A percentile compares a stretch with the other conserved stretches of the same genome.
Evolutionary conservation across 2,329 filamentous ascomycete species (phyloP).

Genomic region (Aspergillus tanneri): DNA sequence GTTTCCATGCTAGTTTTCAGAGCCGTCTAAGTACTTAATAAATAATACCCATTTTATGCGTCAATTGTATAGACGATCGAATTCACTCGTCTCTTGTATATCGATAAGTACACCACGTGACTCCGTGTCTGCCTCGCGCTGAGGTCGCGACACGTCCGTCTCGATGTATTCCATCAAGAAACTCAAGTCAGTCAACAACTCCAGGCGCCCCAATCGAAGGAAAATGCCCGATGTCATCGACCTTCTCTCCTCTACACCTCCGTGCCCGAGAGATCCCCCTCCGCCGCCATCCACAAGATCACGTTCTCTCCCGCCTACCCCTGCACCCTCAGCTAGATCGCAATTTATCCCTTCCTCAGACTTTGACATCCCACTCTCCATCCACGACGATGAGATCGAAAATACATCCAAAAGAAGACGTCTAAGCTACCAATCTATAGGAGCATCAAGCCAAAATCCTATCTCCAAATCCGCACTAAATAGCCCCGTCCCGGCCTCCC

Average conservation of each 20-base stretch:
- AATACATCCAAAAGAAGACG: slow-evolving; percentile 34
- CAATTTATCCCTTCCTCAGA: slow-evolving; percentile 28
- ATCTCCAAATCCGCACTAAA: slow-evolving; percentile 3
- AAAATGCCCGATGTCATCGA: slow-evolving; percentile 42
- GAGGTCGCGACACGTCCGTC: slow-evolving; percentile 21
- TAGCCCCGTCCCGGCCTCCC: background rate
- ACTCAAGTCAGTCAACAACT: background rate
- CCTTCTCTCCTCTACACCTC: slow-evolving; percentile 39
- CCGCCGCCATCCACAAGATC: slow-evolving; percentile 17
- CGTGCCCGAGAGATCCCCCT: slow-evolving; percentile 17
- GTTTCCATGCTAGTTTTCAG: slow-evolving; percentile 27
- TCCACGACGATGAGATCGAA: slow-evolving; percentile 26
- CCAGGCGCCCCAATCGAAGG: background rate
- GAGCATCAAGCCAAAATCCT: background rate
- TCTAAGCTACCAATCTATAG: slow-evolving; percentile 24
- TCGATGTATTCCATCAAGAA: background rate
- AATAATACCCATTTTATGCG: slow-evolving; percentile 13
- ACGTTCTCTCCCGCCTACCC: slow-evolving; percentile 9
- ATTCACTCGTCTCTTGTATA: background rate
- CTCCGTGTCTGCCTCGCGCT: slow-evolving; percentile 17
- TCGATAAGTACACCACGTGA: slow-evolving; percentile 18
- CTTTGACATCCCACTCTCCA: slow-evolving; percentile 25
- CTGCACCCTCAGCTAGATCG: background rate
- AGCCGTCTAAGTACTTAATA: slow-evolving; percentile 15
- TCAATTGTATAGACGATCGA: background rate